Evolutionary conservation across 768 basidiomycete species (phyloP).

Genomic region (Tulasnella sp.): DNA sequence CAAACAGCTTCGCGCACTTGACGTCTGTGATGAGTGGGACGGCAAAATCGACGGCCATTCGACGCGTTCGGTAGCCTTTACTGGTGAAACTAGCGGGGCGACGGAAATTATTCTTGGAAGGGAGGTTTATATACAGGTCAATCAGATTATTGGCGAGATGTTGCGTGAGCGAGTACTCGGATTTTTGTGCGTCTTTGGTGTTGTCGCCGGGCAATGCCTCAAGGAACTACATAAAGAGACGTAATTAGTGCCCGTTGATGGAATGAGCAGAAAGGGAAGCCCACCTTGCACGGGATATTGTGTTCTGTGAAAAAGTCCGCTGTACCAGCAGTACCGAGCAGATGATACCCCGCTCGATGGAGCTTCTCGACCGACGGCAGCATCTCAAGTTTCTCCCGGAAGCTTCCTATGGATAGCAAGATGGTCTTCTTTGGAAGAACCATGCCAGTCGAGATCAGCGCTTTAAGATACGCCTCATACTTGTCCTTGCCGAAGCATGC

Average conservation of each 20-base stretch:
- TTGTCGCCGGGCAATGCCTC: constrained; percentile 63
- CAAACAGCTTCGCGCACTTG: constrained; percentile 94
- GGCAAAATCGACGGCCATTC: constrained; percentile 98
- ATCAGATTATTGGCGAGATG: constrained; percentile 95
- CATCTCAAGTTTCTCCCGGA: constrained; percentile 94
- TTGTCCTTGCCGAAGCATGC: constrained; percentile 97
- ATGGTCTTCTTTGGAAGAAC: constrained; percentile 95
- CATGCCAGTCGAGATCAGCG: constrained; percentile 92
- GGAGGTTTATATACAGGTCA: constrained; percentile 99
- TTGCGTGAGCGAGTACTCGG: constrained; percentile 93
- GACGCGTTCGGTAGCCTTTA: constrained; percentile 91
- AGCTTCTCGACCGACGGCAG: constrained; percentile 91
- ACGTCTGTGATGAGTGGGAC: constrained; percentile 96
- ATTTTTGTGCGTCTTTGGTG: constrained; percentile 64
- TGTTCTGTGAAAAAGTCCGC: constrained; percentile 97
- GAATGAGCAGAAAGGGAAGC: constrained; percentile 13
- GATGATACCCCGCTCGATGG: constrained; percentile 84
- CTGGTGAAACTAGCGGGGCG: constrained; percentile 95
- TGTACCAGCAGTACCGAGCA: constrained; percentile 94
- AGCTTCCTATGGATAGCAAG: constrained; percentile 90
- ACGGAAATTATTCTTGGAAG: constrained; percentile 94
- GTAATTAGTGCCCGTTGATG: not conserved
- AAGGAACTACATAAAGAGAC: constrained; percentile 48
- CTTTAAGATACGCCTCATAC: constrained; percentile 97
- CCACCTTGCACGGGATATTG: constrained; percentile 87